Conservation (phyloP, 495 filamentous ascomycete genomes). For the Aspergillus ostianus region DNA sequence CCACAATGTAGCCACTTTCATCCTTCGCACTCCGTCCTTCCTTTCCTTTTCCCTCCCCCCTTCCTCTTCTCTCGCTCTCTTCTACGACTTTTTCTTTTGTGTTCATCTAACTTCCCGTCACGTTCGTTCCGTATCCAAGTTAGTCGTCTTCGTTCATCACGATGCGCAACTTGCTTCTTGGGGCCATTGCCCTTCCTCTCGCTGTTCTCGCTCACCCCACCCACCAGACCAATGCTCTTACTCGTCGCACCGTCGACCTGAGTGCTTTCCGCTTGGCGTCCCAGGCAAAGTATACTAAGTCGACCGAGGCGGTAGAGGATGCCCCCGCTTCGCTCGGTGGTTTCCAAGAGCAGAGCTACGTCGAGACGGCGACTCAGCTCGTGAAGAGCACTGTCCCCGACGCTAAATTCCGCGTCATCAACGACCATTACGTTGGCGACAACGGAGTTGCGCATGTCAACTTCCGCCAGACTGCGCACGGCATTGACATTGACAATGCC, state of each 20-base stretch:
- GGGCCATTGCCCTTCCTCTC: slow-evolving; percentile 1
- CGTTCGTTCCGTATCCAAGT: neutral
- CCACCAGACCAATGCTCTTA: neutral
- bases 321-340: neutral
- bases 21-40: neutral
- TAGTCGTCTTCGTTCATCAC: neutral
- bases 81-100: neutral
- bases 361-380: slow-evolving; percentile 4
- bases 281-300: neutral
- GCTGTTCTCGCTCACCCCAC: neutral
- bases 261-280: neutral
- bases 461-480: slow-evolving; percentile 53
- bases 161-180: slow-evolving; percentile 1
- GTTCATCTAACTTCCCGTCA: neutral
- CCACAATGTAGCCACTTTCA: neutral
- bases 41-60: neutral
- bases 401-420: slow-evolving; percentile 8
- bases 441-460: slow-evolving; percentile 52
- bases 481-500: slow-evolving; percentile 53
- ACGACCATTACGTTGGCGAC: slow-evolving; percentile 18
- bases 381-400: slow-evolving; percentile 6
- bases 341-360: slow-evolving; percentile 4
- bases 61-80: neutral
- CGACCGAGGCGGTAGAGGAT: neutral
- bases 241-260: neutral